Conservation (phyloP, 257 asterid species). For the Datura wrightii region DNA sequence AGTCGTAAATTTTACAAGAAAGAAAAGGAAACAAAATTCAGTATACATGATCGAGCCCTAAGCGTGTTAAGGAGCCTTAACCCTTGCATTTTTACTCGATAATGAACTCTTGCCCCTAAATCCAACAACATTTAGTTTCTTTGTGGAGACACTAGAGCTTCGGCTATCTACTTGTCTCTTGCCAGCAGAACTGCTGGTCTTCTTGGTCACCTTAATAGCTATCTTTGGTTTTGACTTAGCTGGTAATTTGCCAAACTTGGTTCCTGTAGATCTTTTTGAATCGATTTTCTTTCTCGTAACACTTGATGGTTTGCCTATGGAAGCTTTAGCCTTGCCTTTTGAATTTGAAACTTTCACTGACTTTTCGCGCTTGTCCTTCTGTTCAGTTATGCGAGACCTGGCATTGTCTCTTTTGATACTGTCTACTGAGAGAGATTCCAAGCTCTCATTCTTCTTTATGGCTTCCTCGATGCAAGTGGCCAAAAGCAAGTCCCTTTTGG, state of each 20-base stretch:
- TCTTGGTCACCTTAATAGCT: slow-evolving; percentile 48
- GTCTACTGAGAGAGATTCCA: slow-evolving; percentile 86
- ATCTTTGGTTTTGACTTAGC: slow-evolving; percentile 44
- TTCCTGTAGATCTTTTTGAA: slow-evolving; percentile 24
- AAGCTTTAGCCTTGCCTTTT: slow-evolving; percentile 46
- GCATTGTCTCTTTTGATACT: slow-evolving; percentile 78
- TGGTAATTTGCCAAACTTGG: slow-evolving; percentile 52
- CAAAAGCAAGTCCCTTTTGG: slow-evolving; percentile 64
- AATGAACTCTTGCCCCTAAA: slow-evolving; percentile 82
- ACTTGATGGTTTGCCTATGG: slow-evolving; percentile 47
- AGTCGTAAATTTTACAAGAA: not conserved
- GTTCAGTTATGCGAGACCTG: slow-evolving; percentile 67
- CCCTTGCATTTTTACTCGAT: slow-evolving; percentile 36
- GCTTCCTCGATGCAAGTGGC: slow-evolving; percentile 89
- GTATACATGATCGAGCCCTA: not conserved
- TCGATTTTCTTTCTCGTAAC: slow-evolving; percentile 46
- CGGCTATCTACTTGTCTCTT: slow-evolving; percentile 50
- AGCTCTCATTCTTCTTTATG: slow-evolving; percentile 80
- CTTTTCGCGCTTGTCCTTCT: slow-evolving; percentile 69
- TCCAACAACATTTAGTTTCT: slow-evolving; percentile 87
- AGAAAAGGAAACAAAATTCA: not conserved
- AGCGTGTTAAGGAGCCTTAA: slow-evolving; percentile 50
- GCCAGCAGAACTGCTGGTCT: slow-evolving; percentile 41
- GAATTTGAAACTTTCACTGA: slow-evolving; percentile 52
- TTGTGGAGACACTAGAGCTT: slow-evolving; percentile 46